Base-by-base conservation (phyloP, 148 eudicot genomes). In the Pouteria glomerata region DNA sequence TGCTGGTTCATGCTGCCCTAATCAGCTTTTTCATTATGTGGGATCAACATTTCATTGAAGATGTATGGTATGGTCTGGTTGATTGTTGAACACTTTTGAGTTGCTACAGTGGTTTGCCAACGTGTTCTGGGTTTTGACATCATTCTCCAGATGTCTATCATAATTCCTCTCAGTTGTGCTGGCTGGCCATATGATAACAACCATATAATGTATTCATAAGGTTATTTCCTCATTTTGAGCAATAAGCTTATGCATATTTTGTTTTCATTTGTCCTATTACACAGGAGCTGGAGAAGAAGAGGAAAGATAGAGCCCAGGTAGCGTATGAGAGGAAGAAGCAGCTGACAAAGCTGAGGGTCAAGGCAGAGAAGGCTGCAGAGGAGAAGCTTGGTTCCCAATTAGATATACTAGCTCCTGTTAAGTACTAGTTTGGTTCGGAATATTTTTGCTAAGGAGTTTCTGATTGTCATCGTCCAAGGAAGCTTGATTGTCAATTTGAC, bases 351-450 rank as follows among this genome's bases (percentile, higher is more conserved):
- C 73, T 77, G 29, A 50, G 77, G 55, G 29, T 70, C 21, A 81
- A 77, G 57, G 84, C 84, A 19, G 84, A 70, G 68, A 76, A 76
- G 48, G 71, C 62, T 47, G 83, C 77, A 2, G 81, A 90, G 66
- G 72, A 87, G 80, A 82, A 90, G 83, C 84, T 85, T 74, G 71
- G 92, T 62, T 37, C 96, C 67, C 59, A 82, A 74, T 12, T 79
- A 42, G 72, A 86, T 73, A 72, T 84, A 42, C 37, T 73, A 21
- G 80, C 84, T 27, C 64, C 80, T 1, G 79, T 70, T 26, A 78
- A 66, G 61, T 74, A 78, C 51, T 78, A 65, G 73, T 66, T 74
- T 66, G 29, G 56, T 57, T 56, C 15, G 47, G 24, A 41, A 3
- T 12, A 30, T 24, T 10, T 8, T 63, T 8, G n/a, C n/a, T n/a